phyloP scores from a whole-genome alignment of 805 yeast genomes.

The Kodamaea lidongshanica region DNA sequence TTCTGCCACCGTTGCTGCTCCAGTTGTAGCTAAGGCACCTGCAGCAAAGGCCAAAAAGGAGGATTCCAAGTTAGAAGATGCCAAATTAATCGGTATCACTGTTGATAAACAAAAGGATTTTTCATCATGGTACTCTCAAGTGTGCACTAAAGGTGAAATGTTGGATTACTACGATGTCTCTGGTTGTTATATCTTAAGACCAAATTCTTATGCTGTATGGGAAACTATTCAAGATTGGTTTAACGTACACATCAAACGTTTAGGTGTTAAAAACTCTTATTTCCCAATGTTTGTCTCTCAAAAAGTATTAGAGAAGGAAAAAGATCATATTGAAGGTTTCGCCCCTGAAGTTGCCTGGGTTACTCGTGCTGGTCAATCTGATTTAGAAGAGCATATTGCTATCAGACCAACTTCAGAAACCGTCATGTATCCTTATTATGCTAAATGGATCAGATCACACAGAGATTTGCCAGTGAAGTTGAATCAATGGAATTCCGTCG shows the following conservation, averaged over 20 bases:
- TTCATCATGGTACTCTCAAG: constrained; percentile 96
- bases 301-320: constrained; percentile 90
- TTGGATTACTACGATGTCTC: constrained; percentile 97
- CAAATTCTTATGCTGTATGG: constrained; percentile 92
- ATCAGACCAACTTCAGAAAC: constrained; percentile 99
- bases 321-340: constrained; percentile 97
- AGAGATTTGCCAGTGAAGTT: constrained; percentile 94
- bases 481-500: constrained; percentile 99
- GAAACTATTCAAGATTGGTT: constrained; percentile 88
- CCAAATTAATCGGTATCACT: constrained; percentile 92
- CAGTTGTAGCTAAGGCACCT: constrained; percentile 20
- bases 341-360: constrained; percentile 99
- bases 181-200: constrained; percentile 97
- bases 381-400: constrained; percentile 96
- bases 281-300: constrained; percentile 98
- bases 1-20: constrained; percentile 17
- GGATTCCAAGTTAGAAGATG: constrained; percentile 65
- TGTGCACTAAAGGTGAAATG: constrained; percentile 95
- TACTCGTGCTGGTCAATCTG: constrained; percentile 89
- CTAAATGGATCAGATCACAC: constrained; percentile 98
- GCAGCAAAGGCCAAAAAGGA: constrained; percentile 32
- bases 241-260: constrained; percentile 67
- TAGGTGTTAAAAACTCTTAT: constrained; percentile 92
- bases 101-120: constrained; percentile 89
- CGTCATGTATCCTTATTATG: constrained; percentile 98